Evolutionary conservation across 2,329 filamentous ascomycete species (phyloP), one percentile per base, ranked within the genome.

Genomic region (Fusarium xyrophilum): DNA sequence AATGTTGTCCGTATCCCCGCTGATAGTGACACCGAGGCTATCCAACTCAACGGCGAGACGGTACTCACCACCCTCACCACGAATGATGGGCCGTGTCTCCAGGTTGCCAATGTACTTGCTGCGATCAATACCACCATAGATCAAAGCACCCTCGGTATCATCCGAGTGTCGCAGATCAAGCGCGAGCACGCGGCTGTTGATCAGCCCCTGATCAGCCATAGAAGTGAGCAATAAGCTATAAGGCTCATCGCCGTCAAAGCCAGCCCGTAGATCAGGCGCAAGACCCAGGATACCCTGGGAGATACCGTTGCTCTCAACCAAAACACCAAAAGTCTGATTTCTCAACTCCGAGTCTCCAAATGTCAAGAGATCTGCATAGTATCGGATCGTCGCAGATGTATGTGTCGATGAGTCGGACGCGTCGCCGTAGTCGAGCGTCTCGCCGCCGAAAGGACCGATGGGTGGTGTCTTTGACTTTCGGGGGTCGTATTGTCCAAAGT

Each of bases 151-250:
- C 6, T 78, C 79, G 17, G 79, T 69, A 14, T 78, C 75, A 15
- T 80, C 81, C 40, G 79, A 68, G 53, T 81, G 79, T 7, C 84
- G 82, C 19, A 87, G 75, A 55, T 86, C 84, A 27, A 87, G 77
- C 9, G 82, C 78, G 70, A 86, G 86, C 36, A 83, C 76, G n/a
- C 82, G 82, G 58, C 81, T 84, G 44, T 80, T 77, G 58, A 85
- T 86, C 35, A 84, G 70, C 19, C 81, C 81, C 67, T 86, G 81
- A 1, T 76, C 71, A 2, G 79, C 78, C 73, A 87, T 79, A 25
- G 78, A 83, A 68, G 84, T 84, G 46, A 86, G 77, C 23, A 90
- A 79, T 27, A 86, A 81, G 3, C 83, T 84, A 60, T 90, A 90
- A 4, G 79, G 79, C 42, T 73, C 55, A 5, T 72, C 35, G 42